Evolutionary conservation across 148 eudicot genomes (phyloP).

Genomic region (Dysphania ambrosioides): DNA sequence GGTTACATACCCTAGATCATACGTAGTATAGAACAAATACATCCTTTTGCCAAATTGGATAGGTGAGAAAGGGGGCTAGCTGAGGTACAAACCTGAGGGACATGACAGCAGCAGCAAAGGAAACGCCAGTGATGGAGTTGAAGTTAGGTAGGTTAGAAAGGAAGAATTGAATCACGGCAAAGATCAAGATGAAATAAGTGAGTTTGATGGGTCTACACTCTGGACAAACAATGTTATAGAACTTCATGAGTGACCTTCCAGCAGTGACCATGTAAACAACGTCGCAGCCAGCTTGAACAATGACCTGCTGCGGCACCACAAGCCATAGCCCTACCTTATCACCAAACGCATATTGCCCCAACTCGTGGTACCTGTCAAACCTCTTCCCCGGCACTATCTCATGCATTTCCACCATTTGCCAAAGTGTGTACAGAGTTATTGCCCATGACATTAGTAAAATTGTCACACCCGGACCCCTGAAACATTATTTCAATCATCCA

Average conservation of each 20-base stretch:
- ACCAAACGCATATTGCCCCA: not conserved
- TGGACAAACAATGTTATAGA: not conserved
- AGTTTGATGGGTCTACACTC: conserved; percentile 19
- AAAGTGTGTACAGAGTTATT: conserved; percentile 49
- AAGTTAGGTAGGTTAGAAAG: conserved; percentile 31
- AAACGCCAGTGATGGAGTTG: conserved; percentile 28
- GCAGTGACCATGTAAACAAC: not conserved
- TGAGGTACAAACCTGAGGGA: conserved; percentile 27
- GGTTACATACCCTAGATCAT: no score
- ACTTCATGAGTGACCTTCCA: not conserved
- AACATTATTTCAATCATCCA: no score
- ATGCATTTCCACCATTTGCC: conserved; percentile 75
- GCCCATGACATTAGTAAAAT: conserved; percentile 51
- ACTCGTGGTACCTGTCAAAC: not conserved
- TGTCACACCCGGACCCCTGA: conserved; percentile 52
- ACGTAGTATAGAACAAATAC: no score
- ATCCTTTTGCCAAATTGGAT: no score
- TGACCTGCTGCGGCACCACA: not conserved
- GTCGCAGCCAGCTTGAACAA: not conserved
- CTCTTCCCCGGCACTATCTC: conserved; percentile 48
- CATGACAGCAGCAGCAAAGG: conserved; percentile 46
- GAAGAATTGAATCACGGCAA: conserved; percentile 36
- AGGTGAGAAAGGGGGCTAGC: no score
- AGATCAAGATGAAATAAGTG: conserved; percentile 48
- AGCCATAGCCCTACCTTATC: not conserved